Evolutionary conservation across 2,329 filamentous ascomycete genomes (phyloP).

Genomic region (Chrysoporthe deuterocubensis): DNA sequence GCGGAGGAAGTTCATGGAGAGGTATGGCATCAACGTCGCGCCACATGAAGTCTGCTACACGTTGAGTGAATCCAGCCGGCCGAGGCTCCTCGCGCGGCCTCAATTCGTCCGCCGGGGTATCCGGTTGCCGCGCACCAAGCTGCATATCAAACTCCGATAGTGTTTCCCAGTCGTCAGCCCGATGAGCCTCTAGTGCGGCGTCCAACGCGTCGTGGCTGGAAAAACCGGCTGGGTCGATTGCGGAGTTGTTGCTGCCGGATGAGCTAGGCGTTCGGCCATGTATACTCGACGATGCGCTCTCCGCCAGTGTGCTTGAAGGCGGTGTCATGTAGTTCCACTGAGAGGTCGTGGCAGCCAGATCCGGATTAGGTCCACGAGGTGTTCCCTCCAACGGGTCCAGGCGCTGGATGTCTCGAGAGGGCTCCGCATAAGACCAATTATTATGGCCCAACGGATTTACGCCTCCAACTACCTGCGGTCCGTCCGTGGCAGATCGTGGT

Average conservation of each 20-base stretch:
- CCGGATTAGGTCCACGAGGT: conserved; percentile 3
- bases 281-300: conserved; percentile 26
- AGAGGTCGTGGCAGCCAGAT: conserved; percentile 5
- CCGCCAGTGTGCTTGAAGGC: conserved; percentile 27
- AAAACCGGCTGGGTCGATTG: not conserved
- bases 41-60: conserved; percentile 66
- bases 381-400: conserved; percentile 12
- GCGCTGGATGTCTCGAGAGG: conserved; percentile 4
- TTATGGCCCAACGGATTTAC: conserved; percentile 62
- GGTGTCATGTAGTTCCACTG: conserved; percentile 26
- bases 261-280: conserved; percentile 25
- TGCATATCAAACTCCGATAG: conserved; percentile 23
- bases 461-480: conserved; percentile 48
- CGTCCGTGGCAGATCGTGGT: conserved; percentile 62
- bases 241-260: conserved; percentile 17
- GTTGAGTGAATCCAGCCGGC: conserved; percentile 45
- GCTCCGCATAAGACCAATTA: conserved; percentile 60
- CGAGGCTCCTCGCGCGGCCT: conserved; percentile 30
- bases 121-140: conserved; percentile 9
- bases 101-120: conserved; percentile 13
- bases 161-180: conserved; percentile 23
- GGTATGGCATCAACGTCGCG: conserved; percentile 58
- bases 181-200: not conserved
- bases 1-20: conserved; percentile 52
- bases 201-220: not conserved